These are phyloP conservation scores for Aspergillus jensenii DNA, from an alignment of 2,329 filamentous ascomycete species.

Conservation along the genomic window DNA sequence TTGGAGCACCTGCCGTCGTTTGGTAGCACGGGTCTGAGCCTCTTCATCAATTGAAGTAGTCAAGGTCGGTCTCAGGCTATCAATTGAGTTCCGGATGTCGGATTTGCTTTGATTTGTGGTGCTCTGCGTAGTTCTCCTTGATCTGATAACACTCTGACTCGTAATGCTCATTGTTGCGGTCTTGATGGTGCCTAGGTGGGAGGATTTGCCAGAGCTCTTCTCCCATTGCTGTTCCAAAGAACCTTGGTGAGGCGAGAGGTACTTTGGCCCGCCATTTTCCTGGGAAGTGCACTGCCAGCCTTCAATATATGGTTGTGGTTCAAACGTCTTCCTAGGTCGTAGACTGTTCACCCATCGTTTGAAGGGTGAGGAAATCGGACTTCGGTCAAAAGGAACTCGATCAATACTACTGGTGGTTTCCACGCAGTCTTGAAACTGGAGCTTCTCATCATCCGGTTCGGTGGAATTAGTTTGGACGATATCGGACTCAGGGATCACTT, in stretches of 20 bases:
- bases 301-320: conserved; percentile 31
- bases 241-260: conserved; percentile 20
- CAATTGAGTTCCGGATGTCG: conserved; percentile 64
- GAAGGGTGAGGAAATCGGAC: conserved; percentile 28
- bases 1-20: conserved; percentile 76
- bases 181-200: conserved; percentile 76
- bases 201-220: conserved; percentile 74
- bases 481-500: conserved; percentile 9
- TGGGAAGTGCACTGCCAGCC: conserved; percentile 36
- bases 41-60: conserved; percentile 62
- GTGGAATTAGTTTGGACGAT: conserved; percentile 1
- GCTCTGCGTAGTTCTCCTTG: conserved; percentile 58
- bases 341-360: conserved; percentile 42
- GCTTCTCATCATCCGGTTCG: conserved; percentile 5
- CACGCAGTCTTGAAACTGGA: background rate
- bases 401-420: conserved; percentile 7
- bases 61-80: conserved; percentile 51
- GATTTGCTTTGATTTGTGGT: conserved; percentile 58
- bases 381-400: conserved; percentile 11
- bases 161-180: conserved; percentile 77
- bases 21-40: conserved; percentile 69
- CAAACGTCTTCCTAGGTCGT: conserved; percentile 27
- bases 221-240: conserved; percentile 48
- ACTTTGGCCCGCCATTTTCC: conserved; percentile 11
- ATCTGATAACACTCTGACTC: conserved; percentile 67